Base-by-base conservation (phyloP, 1,284 basidiomycete species). In the Austroboletus niveus region DNA sequence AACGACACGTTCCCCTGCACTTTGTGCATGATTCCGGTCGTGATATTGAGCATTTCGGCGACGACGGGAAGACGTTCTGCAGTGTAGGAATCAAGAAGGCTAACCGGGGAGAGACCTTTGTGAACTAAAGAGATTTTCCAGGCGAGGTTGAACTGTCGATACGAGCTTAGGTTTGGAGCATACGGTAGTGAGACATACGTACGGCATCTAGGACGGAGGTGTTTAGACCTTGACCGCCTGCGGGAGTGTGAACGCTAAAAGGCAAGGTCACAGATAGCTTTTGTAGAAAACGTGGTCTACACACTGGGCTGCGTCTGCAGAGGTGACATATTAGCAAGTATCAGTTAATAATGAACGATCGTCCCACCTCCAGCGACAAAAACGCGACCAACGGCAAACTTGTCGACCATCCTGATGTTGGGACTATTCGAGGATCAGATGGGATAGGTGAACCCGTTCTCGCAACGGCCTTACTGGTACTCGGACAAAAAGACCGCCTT, bases 171-270 rank as follows among this genome's bases (percentile, higher is more conserved):
- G 22, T 24, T 4, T 24, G 22, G 22, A 24, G 22, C 22, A 24
- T 4, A 24, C 22, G 4, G 22, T 24, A 24, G 22, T 24, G 22
- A 24, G 5, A 10, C 20, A 29, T 31, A 56, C 70, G 27, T 42
- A 74, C 73, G 5, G 40, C 12, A 54, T 77, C 75, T 52, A 75
- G 73, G 12, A 75, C 59, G 27, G 67, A 56, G 0, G 69, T 62
- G 46, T 77, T 78, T 38, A 75, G 55, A 15, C 74, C 76, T 50
- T 78, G 75, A 5, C 75, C 74, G 17, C 77, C 77, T 1, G 71
- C 68, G 27, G 74, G 75, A 43, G 71, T 75, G 52, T 78, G 77
- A 14, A 73, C 69, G 54, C 77, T 78, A 52, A 22, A 17, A 40
- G 12, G 15, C 5, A 12, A 38, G 7, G n/a, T 55, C 4, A 51